phyloP scores from a whole-genome alignment of 202 grass and related monocot species.

The Setaria viridis region DNA sequence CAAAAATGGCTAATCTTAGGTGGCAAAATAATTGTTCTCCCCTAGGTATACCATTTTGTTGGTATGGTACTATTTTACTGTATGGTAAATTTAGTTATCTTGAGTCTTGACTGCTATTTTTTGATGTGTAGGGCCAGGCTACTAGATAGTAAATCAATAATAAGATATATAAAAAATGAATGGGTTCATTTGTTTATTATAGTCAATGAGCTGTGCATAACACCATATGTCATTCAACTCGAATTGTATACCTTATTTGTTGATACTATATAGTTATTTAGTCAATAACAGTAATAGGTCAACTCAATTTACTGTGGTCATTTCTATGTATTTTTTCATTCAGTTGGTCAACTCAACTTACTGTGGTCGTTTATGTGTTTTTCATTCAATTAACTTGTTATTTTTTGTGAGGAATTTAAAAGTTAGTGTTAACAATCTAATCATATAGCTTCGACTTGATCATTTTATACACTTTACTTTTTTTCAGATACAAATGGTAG shows the following conservation, averaged over 20 bases:
- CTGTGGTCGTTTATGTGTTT: background rate
- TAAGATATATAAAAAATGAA: background rate
- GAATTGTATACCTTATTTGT: background rate
- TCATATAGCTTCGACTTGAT: background rate
- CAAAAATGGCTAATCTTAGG: background rate
- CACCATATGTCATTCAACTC: background rate
- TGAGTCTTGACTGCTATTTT: background rate
- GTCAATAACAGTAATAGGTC: background rate
- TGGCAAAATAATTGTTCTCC: background rate
- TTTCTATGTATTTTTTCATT: background rate
- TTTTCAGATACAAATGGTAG: conserved; percentile 59
- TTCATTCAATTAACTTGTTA: background rate
- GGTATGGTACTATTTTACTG: background rate
- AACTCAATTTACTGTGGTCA: background rate
- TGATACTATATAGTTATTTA: background rate
- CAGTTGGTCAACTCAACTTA: background rate
- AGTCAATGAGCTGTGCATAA: background rate
- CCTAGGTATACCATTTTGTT: background rate
- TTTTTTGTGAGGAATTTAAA: background rate
- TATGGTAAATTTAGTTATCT: background rate
- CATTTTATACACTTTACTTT: conserved; percentile 11
- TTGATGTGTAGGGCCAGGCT: background rate
- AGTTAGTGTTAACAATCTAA: background rate
- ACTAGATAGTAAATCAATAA: background rate
- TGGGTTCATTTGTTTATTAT: background rate